Percentiles rank a stretch among this genome's conserved stretches.
These are phyloP conservation scores for Aspergillus sparsus DNA, from an alignment of 495 filamentous ascomycete species.

Conservation along the genomic window DNA sequence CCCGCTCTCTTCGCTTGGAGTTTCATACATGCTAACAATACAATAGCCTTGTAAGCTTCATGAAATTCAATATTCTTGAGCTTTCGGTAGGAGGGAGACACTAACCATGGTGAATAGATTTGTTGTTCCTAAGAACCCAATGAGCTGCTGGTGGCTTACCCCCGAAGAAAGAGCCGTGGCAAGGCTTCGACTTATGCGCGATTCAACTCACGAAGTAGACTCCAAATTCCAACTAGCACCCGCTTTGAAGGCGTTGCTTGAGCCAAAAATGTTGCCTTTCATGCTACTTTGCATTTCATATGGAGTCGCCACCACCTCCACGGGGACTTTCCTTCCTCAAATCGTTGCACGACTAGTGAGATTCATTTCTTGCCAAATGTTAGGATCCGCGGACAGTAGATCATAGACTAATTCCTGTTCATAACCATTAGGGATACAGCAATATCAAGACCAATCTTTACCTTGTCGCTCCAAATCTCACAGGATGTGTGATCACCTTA, in stretches of 20 bases:
- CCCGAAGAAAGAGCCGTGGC: neutral
- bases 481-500: neutral
- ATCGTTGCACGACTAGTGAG: slow-evolving; percentile 49
- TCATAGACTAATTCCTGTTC: too few relatives aligned
- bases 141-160: neutral
- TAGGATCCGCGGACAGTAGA: neutral
- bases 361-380: neutral
- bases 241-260: neutral
- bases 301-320: slow-evolving; percentile 63
- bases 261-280: slow-evolving; percentile 46
- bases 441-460: slow-evolving; percentile 65
- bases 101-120: neutral
- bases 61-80: too few relatives aligned
- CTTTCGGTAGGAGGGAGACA: too few relatives aligned
- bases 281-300: slow-evolving; percentile 56
- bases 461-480: slow-evolving; percentile 39
- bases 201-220: neutral
- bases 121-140: neutral
- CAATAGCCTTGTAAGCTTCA: slow-evolving; percentile 52
- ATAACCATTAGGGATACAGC: slow-evolving; percentile 45
- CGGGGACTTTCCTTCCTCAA: slow-evolving; percentile 63
- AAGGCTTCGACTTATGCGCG: neutral
- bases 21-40: too few relatives aligned
- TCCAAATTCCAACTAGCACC: neutral
- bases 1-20: too few relatives aligned